Percentiles rank a stretch among this genome's conserved stretches.
Evolutionary conservation across 2,329 filamentous ascomycete species (phyloP).

Genomic region (Aspergillus quadrilineatus): DNA sequence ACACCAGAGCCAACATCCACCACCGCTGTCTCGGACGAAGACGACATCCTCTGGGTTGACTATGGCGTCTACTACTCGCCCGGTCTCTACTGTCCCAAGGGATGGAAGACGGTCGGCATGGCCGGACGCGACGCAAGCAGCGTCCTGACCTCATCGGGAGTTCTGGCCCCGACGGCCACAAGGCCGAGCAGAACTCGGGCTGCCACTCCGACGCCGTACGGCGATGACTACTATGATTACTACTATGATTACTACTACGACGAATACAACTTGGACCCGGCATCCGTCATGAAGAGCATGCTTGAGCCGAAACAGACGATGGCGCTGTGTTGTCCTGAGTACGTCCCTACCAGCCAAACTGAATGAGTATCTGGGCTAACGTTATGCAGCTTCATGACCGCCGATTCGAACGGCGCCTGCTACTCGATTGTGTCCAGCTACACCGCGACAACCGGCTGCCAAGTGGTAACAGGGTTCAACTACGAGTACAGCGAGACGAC

Average conservation of each 20-base stretch:
- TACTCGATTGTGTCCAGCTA: background rate
- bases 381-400: background rate
- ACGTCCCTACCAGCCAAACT: background rate
- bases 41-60: background rate
- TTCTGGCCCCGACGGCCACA: background rate
- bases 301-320: background rate
- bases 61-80: background rate
- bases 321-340: slow-evolving; percentile 3
- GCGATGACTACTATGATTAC: background rate
- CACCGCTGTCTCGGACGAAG: background rate
- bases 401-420: background rate
- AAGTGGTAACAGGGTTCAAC: background rate
- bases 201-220: background rate
- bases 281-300: background rate
- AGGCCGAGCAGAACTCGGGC: background rate
- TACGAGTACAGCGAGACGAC: background rate
- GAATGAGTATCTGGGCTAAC: background rate
- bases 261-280: background rate
- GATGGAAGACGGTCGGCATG: slow-evolving; percentile 1
- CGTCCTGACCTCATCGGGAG: background rate
- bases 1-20: background rate
- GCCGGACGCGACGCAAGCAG: background rate
- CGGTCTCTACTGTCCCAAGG: slow-evolving; percentile 3
- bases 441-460: background rate
- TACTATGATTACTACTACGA: background rate